Evolutionary conservation across 352 stramenopile genomes (phyloP), one percentile per base, ranked within the genome.

Genomic region (Phytophthora citricola): DNA sequence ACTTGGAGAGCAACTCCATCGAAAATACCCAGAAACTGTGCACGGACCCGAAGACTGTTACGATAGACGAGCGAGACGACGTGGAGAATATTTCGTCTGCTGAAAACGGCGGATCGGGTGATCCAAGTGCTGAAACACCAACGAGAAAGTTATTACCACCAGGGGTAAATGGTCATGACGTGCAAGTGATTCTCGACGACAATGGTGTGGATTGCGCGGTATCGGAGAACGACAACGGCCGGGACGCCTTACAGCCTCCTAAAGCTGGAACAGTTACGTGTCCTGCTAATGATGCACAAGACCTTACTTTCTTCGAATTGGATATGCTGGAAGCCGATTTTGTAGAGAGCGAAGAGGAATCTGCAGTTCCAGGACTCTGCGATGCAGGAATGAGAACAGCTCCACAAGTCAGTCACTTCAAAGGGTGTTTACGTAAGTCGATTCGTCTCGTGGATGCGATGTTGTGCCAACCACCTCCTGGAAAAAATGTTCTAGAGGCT

Each of bases 401-500:
- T 10, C 57, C 64, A 17, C 78, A 90, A 62, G 80, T 75, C 29
- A 77, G 57, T 34, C 77, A 85, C 45, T 89, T 89, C 45, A 87
- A 90, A 49, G 66, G 72, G 4, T 70, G 81, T 20, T 43, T 90
- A 38, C 75, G 78, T 26, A 87, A 83, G 58, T 62, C 81, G 3
- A 87, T 90, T 48, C 34, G 78, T 46, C 85, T 85, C 46, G 79
- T 89, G n/a, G 81, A 90, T 49, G 78, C 79, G 36, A 56, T 85
- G 40, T 58, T 87, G 1, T 90, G 79, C 58, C 71, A 78, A 22
- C 81, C 81, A 17, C 79, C 79, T 12, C 69, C 68, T 17, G 76
- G 76, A 43, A 81, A 83, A 49, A 59, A 10, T 89, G 81, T 34
- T 27, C 26, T 6, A 73, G 73, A 46, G 63, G 80, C 29, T 90